A percentile compares a stretch with the other conserved stretches of the same genome.
Evolutionary conservation across 352 stramenopile species (phyloP).

Genomic region (Thalassiosira mediterranea): DNA sequence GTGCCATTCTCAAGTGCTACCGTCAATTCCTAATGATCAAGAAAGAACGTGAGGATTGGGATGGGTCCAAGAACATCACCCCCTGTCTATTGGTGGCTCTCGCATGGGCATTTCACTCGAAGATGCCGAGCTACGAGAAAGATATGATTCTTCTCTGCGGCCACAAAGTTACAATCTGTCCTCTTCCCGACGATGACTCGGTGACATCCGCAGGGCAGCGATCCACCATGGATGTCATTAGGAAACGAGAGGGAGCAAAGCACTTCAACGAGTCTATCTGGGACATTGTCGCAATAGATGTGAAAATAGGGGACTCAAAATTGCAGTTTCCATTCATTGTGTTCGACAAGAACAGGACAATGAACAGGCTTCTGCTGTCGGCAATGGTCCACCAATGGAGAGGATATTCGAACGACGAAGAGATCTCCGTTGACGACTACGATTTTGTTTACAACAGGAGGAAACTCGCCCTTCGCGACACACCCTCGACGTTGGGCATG

Average conservation of each 20-base stretch:
- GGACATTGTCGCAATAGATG: neutral
- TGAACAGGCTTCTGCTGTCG: neutral
- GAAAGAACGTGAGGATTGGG: conserved; percentile 66
- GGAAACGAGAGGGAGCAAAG: neutral
- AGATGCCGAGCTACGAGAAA: conserved; percentile 62
- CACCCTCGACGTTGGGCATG: conserved; percentile 5
- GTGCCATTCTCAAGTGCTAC: conserved; percentile 53
- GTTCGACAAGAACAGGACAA: neutral
- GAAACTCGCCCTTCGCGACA: neutral
- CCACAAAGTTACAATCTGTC: conserved; percentile 53
- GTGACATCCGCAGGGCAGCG: neutral
- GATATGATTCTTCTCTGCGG: conserved; percentile 70
- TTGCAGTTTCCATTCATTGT: too few species aligned
- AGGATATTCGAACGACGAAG: conserved; percentile 5
- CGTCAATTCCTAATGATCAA: conserved; percentile 71
- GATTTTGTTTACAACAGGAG: conserved; percentile 6
- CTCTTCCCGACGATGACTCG: conserved; percentile 41
- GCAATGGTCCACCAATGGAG: neutral
- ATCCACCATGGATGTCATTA: conserved; percentile 3
- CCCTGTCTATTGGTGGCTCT: conserved; percentile 58
- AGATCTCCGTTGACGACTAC: neutral
- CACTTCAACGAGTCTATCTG: neutral
- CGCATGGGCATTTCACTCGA: conserved; percentile 68
- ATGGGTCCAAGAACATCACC: conserved; percentile 55
- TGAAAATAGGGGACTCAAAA: too few species aligned